A percentile compares a stretch with the other conserved stretches of the same genome.
These are phyloP conservation scores for Xanthoceras sorbifolium DNA, from an alignment of 345 rosid species.

Conservation along the genomic window DNA sequence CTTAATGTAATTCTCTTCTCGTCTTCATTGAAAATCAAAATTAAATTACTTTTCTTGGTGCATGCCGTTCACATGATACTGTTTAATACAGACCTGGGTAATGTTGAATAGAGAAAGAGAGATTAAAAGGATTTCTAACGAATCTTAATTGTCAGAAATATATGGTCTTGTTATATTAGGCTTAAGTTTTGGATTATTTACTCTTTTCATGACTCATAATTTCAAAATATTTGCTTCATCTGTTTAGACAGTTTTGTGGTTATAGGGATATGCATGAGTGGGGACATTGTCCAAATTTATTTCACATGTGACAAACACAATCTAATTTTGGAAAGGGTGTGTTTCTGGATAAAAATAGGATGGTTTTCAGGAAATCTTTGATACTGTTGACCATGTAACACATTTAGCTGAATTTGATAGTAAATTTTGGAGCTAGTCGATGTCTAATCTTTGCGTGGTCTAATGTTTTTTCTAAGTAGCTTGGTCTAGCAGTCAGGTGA, in stretches of 20 bases:
- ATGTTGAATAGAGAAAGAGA: neutral
- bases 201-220: neutral
- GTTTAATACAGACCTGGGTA: neutral
- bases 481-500: neutral
- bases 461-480: neutral
- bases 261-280: neutral
- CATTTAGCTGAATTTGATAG: neutral
- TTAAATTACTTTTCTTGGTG: neutral
- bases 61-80: neutral
- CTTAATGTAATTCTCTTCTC: neutral
- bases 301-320: neutral
- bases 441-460: neutral
- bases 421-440: slow-evolving; percentile 3
- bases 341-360: neutral
- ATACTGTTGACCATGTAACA: neutral
- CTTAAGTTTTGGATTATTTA: neutral
- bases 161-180: neutral
- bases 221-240: neutral
- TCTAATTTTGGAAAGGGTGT: neutral
- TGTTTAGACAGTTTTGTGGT: neutral
- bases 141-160: neutral
- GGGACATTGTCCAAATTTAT: neutral
- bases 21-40: neutral
- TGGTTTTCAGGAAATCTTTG: neutral
- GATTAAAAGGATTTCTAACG: neutral